These are phyloP conservation scores for Saksenaea oblongispora DNA, from an alignment of 371 early-diverging fungal species.

Conservation along the genomic window DNA sequence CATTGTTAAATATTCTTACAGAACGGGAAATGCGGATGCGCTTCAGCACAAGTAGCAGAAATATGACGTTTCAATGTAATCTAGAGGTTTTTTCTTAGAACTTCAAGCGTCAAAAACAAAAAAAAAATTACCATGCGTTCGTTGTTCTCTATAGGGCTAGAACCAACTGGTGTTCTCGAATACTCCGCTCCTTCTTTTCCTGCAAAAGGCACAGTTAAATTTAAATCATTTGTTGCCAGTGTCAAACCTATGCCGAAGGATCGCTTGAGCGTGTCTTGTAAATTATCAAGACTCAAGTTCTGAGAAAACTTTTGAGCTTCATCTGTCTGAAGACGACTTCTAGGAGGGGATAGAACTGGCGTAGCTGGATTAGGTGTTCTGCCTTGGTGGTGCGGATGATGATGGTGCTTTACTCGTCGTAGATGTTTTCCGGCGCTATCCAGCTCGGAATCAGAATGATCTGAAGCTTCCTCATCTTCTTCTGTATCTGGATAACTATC, in stretches of 20 bases:
- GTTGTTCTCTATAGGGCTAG: slow-evolving; percentile 17
- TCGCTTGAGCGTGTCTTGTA: slow-evolving; percentile 44
- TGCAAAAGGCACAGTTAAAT: background rate
- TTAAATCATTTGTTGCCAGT: background rate
- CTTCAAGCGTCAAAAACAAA: background rate
- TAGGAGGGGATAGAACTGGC: slow-evolving; percentile 35
- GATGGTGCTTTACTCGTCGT: slow-evolving; percentile 1
- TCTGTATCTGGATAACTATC: slow-evolving; percentile 59
- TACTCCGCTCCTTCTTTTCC: slow-evolving; percentile 15
- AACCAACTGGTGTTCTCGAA: slow-evolving; percentile 19
- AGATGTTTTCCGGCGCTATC: slow-evolving; percentile 10
- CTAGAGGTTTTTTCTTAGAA: slow-evolving; percentile 10
- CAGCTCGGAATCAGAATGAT: slow-evolving; percentile 32
- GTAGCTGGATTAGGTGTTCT: slow-evolving; percentile 17
- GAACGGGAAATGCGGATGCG: slow-evolving; percentile 60
- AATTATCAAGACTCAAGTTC: slow-evolving; percentile 39
- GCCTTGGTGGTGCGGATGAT: slow-evolving; percentile 17
- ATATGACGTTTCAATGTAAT: slow-evolving; percentile 32
- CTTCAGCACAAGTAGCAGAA: slow-evolving; percentile 53
- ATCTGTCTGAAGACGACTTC: slow-evolving; percentile 26
- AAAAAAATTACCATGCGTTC: slow-evolving; percentile 15
- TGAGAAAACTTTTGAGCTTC: slow-evolving; percentile 15
- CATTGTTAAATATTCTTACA: slow-evolving; percentile 29
- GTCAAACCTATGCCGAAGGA: slow-evolving; percentile 35
- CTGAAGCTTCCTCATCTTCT: slow-evolving; percentile 44